These are phyloP conservation scores for Besnoitia besnoiti DNA, from an alignment of 169 alveolate genomes.

Conservation along the genomic window DNA sequence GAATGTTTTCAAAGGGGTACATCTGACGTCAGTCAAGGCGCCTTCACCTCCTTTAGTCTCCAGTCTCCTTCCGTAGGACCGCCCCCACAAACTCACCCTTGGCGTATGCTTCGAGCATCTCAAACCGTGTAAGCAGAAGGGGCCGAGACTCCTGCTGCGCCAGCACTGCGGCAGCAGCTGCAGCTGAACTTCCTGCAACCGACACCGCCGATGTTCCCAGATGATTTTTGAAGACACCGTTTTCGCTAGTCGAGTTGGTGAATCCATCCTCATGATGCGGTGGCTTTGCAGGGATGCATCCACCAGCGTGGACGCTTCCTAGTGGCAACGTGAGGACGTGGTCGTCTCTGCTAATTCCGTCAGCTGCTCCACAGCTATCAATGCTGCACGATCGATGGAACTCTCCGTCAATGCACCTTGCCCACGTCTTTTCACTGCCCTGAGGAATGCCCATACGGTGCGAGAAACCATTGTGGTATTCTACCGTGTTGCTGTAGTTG, in stretches of 20 bases:
- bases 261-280: neutral
- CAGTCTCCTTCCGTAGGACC: neutral
- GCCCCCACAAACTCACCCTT: neutral
- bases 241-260: neutral
- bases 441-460: neutral
- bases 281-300: neutral
- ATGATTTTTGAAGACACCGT: neutral
- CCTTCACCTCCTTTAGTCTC: neutral
- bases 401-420: neutral
- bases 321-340: neutral
- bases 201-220: neutral
- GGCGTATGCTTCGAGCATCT: constrained; percentile 56
- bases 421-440: neutral
- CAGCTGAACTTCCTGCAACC: neutral
- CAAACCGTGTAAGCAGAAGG: constrained; percentile 47
- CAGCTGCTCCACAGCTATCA: neutral
- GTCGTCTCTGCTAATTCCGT: neutral
- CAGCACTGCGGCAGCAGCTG: constrained; percentile 58
- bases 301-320: neutral
- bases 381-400: neutral
- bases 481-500: neutral
- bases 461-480: neutral
- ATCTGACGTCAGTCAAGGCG: neutral
- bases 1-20: too few species aligned
- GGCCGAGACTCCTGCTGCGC: constrained; percentile 56